These are phyloP conservation scores for Cicer judaicum DNA, from an alignment of 306 rosid species.

Conservation along the genomic window DNA sequence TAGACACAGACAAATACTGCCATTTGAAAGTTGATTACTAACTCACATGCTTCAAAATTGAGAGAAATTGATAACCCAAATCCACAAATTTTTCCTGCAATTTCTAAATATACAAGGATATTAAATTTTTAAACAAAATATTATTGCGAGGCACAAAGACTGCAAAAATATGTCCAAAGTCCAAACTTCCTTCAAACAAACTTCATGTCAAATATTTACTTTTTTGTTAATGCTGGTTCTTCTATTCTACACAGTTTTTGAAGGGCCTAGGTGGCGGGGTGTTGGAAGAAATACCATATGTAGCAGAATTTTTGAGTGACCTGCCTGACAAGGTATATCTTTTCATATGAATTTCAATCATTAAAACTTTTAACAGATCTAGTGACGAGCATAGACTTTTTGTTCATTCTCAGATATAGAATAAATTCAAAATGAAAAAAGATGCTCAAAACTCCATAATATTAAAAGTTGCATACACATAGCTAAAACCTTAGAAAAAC, in stretches of 20 bases:
- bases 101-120: constrained; percentile 15
- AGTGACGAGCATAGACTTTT: constrained; percentile 1
- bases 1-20: neutral
- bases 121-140: constrained; percentile 22
- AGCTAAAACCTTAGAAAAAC: constrained; percentile 20
- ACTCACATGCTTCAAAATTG: constrained; percentile 28
- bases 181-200: constrained; percentile 27
- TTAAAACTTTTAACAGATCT: constrained; percentile 25
- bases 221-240: constrained; percentile 42
- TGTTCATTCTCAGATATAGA: neutral
- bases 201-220: constrained; percentile 24
- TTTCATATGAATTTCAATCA: constrained; percentile 33
- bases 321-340: constrained; percentile 60
- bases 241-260: constrained; percentile 62
- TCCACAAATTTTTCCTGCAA: constrained; percentile 1
- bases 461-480: neutral
- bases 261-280: constrained; percentile 54
- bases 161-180: neutral
- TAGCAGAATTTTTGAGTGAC: constrained; percentile 62
- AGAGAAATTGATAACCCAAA: constrained; percentile 27
- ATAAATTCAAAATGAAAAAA: constrained; percentile 14
- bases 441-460: constrained; percentile 18
- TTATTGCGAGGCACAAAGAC: constrained; percentile 30
- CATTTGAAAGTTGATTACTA: constrained; percentile 23
- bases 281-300: constrained; percentile 65